A percentile compares a stretch with the other conserved stretches of the same genome.
Evolutionary conservation across 2,329 filamentous ascomycete species (phyloP).

Genomic region (Aureobasidium sp.): DNA sequence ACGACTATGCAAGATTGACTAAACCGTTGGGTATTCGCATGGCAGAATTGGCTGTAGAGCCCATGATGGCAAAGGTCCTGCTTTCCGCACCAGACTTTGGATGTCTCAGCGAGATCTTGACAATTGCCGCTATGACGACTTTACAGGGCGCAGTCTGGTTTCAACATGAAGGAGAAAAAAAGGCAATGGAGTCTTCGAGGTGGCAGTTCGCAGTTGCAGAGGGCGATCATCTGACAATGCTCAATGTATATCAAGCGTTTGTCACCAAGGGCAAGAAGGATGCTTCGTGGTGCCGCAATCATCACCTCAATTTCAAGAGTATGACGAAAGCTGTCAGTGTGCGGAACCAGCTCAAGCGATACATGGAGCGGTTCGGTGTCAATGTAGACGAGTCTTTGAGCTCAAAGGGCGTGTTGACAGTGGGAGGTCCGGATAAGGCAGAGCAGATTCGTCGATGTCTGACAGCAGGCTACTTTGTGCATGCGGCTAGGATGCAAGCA

Average conservation of each 20-base stretch:
- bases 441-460: slow-evolving; percentile 79
- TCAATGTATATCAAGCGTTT: slow-evolving; percentile 92
- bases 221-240: slow-evolving; percentile 84
- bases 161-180: slow-evolving; percentile 68
- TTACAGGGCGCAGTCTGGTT: slow-evolving; percentile 79
- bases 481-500: slow-evolving; percentile 87
- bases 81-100: slow-evolving; percentile 67
- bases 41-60: slow-evolving; percentile 88
- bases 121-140: slow-evolving; percentile 90
- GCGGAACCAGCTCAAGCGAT: slow-evolving; percentile 75
- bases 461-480: slow-evolving; percentile 84
- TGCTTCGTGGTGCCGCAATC: slow-evolving; percentile 76
- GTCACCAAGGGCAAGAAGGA: slow-evolving; percentile 76
- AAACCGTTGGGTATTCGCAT: slow-evolving; percentile 80
- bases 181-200: slow-evolving; percentile 63
- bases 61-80: slow-evolving; percentile 89
- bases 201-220: slow-evolving; percentile 85
- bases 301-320: slow-evolving; percentile 79
- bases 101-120: slow-evolving; percentile 79
- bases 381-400: slow-evolving; percentile 57
- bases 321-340: slow-evolving; percentile 79
- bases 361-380: slow-evolving; percentile 78
- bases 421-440: slow-evolving; percentile 44
- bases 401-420: slow-evolving; percentile 28
- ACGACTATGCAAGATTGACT: slow-evolving; percentile 85